Evolutionary conservation across 2,329 filamentous ascomycete species (phyloP).

Genomic region (Alternaria gansuensis): DNA sequence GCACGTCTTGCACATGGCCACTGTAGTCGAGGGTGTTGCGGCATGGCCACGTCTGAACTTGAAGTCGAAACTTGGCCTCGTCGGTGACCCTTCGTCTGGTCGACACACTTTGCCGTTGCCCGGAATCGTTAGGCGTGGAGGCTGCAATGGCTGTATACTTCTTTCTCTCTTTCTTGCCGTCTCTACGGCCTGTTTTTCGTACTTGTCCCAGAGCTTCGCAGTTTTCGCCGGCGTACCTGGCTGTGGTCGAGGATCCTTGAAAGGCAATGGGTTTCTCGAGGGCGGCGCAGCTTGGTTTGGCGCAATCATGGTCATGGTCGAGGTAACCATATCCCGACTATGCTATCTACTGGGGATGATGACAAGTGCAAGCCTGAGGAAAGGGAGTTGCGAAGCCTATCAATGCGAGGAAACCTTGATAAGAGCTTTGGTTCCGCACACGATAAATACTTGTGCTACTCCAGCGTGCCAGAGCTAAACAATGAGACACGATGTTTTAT

Average conservation of each 20-base stretch:
- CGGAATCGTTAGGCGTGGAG: constrained; percentile 33
- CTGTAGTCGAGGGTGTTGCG: constrained; percentile 28
- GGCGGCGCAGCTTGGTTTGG: constrained; percentile 36
- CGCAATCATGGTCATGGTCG: constrained; percentile 32
- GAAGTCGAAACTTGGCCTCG: constrained; percentile 41
- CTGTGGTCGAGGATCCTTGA: constrained; percentile 41
- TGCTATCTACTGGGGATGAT: constrained; percentile 18
- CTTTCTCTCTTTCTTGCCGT: constrained; percentile 43
- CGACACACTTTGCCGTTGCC: constrained; percentile 28
- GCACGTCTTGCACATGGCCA: constrained; percentile 47
- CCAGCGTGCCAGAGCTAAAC: constrained; percentile 39
- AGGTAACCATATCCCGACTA: constrained; percentile 21
- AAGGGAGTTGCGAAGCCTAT: constrained; percentile 26
- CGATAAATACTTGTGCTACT: constrained; percentile 48
- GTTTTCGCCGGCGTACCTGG: constrained; percentile 41
- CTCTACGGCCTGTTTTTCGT: constrained; percentile 45
- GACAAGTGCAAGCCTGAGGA: constrained; percentile 27
- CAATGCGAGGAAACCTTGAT: constrained; percentile 37
- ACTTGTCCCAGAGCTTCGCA: constrained; percentile 49
- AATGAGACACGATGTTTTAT: constrained; percentile 51
- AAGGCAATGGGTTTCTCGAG: constrained; percentile 38
- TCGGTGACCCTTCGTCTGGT: constrained; percentile 10
- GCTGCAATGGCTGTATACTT: constrained; percentile 23
- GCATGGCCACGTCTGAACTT: constrained; percentile 28
- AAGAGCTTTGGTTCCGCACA: constrained; percentile 39